These are phyloP conservation scores for Manihot esculenta DNA, from an alignment of 441 rosid genomes.

Conservation along the genomic window DNA sequence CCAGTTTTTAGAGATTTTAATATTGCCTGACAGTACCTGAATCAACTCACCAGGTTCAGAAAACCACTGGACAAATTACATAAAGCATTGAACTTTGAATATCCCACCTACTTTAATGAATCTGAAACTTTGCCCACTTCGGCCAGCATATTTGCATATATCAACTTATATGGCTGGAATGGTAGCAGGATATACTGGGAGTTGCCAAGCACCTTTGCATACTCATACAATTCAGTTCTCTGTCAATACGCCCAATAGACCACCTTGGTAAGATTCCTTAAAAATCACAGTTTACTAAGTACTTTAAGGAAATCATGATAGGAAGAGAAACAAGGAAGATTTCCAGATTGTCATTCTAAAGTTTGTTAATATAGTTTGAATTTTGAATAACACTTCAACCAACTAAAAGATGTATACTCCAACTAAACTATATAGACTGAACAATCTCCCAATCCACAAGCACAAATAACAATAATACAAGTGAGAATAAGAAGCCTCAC, in stretches of 20 bases:
- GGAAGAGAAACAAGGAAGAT: background rate
- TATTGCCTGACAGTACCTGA: slow-evolving; percentile 93
- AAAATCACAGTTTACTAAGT: background rate
- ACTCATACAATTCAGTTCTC: slow-evolving; percentile 88
- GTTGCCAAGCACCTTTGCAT: slow-evolving; percentile 77
- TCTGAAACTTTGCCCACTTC: slow-evolving; percentile 84
- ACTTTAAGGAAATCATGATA: background rate
- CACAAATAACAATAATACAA: background rate
- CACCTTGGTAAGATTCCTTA: slow-evolving; percentile 13
- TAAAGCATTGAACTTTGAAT: slow-evolving; percentile 12
- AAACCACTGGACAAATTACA: slow-evolving; percentile 20
- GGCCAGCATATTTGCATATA: slow-evolving; percentile 80
- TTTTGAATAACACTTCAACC: background rate
- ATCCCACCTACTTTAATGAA: slow-evolving; percentile 52
- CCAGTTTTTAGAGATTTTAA: slow-evolving; percentile 80
- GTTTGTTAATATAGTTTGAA: background rate
- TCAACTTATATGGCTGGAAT: slow-evolving; percentile 76
- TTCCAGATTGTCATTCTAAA: background rate
- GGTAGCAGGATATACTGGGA: slow-evolving; percentile 69
- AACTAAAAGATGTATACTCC: slow-evolving; percentile 2
- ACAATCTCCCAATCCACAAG: background rate
- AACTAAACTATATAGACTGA: background rate
- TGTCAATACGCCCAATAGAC: slow-evolving; percentile 37
- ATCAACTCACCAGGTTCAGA: slow-evolving; percentile 24
- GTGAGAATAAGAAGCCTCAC: slow-evolving; percentile 2